Base-by-base conservation (phyloP, 345 rosid genomes). In the Dipteronia dyeriana region DNA sequence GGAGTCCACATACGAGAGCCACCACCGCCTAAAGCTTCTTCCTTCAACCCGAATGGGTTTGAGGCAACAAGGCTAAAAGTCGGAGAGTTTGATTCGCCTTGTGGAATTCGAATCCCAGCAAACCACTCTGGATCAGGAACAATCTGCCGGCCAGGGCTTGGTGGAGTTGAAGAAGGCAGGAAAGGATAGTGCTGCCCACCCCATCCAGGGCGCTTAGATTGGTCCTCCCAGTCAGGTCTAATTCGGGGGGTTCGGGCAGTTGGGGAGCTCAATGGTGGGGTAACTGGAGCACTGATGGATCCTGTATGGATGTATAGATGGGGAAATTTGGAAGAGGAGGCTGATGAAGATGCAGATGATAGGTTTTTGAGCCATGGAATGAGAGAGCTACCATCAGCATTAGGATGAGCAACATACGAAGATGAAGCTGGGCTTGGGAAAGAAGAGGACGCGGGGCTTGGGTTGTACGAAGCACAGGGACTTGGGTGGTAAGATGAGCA, bases 211-310 rank as follows among this genome's bases (percentile, higher is more conserved):
- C 71, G 84, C 0, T 78, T 84, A 78, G 91, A 85, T 79, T 88
- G 87, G 49, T 91, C 92, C 49, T 89, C 93, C 93, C 91, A 92
- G 71, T 88, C 87, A 54, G 87, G 63, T 80, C 80, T 92, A 7
- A 80, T 78, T 43, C 95, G 88, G 1, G 98, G 98, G 31, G 93
- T 88, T 75, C 95, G 94, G 20, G 88, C 91, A 34, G 94, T 88
- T 38, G 99, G 99, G 62, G 99, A 97, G 86, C 97, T 94, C 86
- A 94, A 76, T 68, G 98, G 97, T 77, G 99, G 99, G 9, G 99
- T 97, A 56, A 97, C 99, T 4, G 99, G 99, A 80, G 99, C 99
- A 84, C 99, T 97, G 47, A 97, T 91, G 51, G 99, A 96, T 54
- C 98, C 97, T 22, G 92, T 90, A 10, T 88, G 91, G 78, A 90